Conservation (phyloP, 768 basidiomycete species). For the Hypsizygus marmoreus region DNA sequence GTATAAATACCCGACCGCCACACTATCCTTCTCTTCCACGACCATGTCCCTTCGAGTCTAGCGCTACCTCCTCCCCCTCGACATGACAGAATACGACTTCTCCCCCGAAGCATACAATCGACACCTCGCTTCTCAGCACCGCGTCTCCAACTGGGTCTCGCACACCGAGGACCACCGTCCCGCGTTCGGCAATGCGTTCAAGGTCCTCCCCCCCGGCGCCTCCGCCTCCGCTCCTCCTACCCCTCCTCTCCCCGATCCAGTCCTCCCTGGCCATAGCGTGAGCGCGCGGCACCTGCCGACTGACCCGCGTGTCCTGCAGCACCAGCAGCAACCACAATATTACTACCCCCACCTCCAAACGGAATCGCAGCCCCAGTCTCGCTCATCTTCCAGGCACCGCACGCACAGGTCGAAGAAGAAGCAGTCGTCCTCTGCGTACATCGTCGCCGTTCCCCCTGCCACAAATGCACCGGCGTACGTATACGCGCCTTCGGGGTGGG, state of each 20-base stretch:
- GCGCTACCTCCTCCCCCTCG: no score
- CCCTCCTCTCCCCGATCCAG: not conserved
- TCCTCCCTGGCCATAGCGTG: not conserved
- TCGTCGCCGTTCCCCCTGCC: slow-evolving; percentile 5
- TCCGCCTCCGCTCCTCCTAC: not conserved
- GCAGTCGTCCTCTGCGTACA: not conserved
- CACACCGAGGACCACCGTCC: slow-evolving; percentile 29
- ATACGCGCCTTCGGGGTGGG: slow-evolving; percentile 8
- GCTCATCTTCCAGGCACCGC: not conserved
- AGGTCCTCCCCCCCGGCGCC: slow-evolving; percentile 1
- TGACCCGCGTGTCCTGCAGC: not conserved
- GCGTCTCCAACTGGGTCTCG: slow-evolving; percentile 44
- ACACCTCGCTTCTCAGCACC: slow-evolving; percentile 38
- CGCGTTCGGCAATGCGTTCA: slow-evolving; percentile 15
- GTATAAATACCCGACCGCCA: no score
- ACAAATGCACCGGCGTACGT: slow-evolving; percentile 7
- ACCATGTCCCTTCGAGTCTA: no score
- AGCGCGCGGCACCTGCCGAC: not conserved
- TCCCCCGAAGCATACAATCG: slow-evolving; percentile 49
- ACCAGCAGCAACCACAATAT: slow-evolving; percentile 10
- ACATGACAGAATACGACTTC: slow-evolving; percentile 56
- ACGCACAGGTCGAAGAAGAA: not conserved
- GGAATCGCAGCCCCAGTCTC: not conserved
- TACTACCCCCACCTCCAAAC: not conserved
- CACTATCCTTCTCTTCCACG: no score